Base-by-base conservation (phyloP, 306 rosid species). In the Glycine tomentella region DNA sequence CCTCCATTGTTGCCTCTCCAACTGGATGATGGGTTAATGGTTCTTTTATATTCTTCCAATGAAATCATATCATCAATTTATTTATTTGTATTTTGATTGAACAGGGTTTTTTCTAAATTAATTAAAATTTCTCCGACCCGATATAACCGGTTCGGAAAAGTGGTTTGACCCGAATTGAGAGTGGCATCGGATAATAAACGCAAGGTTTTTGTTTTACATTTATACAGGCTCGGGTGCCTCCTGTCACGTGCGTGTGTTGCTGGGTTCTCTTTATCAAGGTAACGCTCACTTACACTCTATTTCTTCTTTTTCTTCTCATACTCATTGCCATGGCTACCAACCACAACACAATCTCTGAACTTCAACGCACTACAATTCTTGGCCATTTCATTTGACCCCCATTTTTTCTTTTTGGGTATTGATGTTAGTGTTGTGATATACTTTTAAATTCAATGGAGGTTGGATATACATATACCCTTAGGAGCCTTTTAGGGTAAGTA, bases 1-100 rank as follows among this genome's bases (percentile, higher is more conserved):
- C 85, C 61, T 59, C 85, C 88, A 85, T 81, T 0, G 7, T 2
- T 63, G 36, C 2, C 25, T 10, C 31, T 14, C 62, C 7, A 57
- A 17, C 8, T 77, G 71, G 85, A 69, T 79, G 25, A 69, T 49
- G 59, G 0, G 59, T 57, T 4, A 10, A 46, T 55, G 82, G 79
- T 55, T 7, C 63, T 33, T 65, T 25, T 25, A 25, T 25, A 25
- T 25, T 25, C 31, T 25, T 25, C 31, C 31, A 25, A 25, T 25
- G 31, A 25, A 15, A 56, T 25, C 31, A 17, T 42, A 36, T 34
- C 33, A 3, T 6, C 31, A 36, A 15, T 73, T 74, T 71, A 42
- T 42, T 42, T 42, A 42, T 42, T 13, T 48, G n/a, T 15, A 2
- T 65, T 38, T 15, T 31, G 2, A 58, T 5, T 16, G 67, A 61